Conservation (phyloP, 2,329 filamentous ascomycete genomes). For the Sphaerulina musiva region DNA sequence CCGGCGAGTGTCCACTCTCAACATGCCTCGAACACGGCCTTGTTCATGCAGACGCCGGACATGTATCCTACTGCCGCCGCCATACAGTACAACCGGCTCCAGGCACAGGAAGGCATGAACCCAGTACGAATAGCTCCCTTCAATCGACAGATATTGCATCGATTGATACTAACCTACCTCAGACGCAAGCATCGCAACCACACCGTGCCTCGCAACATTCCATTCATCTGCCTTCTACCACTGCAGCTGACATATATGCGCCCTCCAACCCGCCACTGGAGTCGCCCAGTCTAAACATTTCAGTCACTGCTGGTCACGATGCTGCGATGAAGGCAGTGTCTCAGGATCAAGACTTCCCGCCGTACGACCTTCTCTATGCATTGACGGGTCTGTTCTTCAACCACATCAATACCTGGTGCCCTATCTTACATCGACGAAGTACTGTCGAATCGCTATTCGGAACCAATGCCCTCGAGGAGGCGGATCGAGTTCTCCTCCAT, state of each 20-base stretch:
- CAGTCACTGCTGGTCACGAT: constrained; percentile 28
- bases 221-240: constrained; percentile 16
- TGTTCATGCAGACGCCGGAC: constrained; percentile 43
- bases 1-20: constrained; percentile 30
- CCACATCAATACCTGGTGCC: constrained; percentile 65
- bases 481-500: constrained; percentile 75
- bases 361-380: constrained; percentile 55
- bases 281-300: constrained; percentile 53
- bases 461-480: constrained; percentile 66
- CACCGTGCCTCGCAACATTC: constrained; percentile 20
- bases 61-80: constrained; percentile 31
- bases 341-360: constrained; percentile 48
- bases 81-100: constrained; percentile 22
- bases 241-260: constrained; percentile 27
- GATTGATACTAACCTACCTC: constrained; percentile 9
- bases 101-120: constrained; percentile 11
- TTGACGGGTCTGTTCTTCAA: constrained; percentile 58
- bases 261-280: constrained; percentile 44
- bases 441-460: constrained; percentile 76
- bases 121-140: background rate
- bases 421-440: constrained; percentile 77
- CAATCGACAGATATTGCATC: background rate
- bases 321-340: constrained; percentile 25
- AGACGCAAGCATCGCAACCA: constrained; percentile 15
- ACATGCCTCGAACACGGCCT: constrained; percentile 41